These are phyloP conservation scores for Annulohypoxylon nitens DNA, from an alignment of 495 filamentous ascomycete species.

Conservation along the genomic window DNA sequence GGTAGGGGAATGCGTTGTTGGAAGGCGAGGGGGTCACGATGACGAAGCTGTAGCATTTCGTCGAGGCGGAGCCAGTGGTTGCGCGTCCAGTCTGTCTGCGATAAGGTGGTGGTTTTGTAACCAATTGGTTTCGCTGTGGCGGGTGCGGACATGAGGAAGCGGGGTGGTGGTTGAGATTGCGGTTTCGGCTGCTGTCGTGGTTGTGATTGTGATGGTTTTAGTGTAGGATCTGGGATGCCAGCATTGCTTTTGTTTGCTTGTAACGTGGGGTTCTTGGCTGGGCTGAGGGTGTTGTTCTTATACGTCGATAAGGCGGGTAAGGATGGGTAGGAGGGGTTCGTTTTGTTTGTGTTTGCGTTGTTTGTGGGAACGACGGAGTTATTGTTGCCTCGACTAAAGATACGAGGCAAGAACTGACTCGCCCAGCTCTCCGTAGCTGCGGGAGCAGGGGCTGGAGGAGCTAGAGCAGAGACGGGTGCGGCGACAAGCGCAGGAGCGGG, in stretches of 20 bases:
- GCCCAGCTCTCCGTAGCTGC: background rate
- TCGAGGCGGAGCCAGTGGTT: slow-evolving; percentile 59
- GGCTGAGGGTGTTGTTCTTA: background rate
- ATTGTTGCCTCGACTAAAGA: background rate
- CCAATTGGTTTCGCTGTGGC: background rate
- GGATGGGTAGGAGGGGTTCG: background rate
- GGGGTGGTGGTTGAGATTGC: background rate
- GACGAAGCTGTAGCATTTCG: slow-evolving; percentile 52
- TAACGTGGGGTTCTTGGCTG: background rate
- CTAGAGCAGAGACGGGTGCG: background rate
- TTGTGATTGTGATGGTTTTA: slow-evolving; percentile 1
- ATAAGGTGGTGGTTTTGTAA: slow-evolving; percentile 39
- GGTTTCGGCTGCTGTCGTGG: background rate
- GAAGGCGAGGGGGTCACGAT: slow-evolving; percentile 46
- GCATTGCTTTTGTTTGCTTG: background rate
- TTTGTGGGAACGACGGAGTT: background rate
- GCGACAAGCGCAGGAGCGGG: slow-evolving; percentile 12
- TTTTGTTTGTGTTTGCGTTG: slow-evolving; percentile 1
- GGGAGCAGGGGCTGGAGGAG: slow-evolving; percentile 4
- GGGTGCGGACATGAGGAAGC: background rate
- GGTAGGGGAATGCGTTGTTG: slow-evolving; percentile 38
- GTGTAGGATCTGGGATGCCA: background rate
- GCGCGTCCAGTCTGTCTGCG: slow-evolving; percentile 56
- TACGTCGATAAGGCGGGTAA: background rate
- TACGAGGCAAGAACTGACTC: slow-evolving; percentile 19